Percentiles rank a stretch among this genome's conserved stretches.
Conservation (phyloP, 148 eudicot genomes). For the Agrostemma githago region DNA sequence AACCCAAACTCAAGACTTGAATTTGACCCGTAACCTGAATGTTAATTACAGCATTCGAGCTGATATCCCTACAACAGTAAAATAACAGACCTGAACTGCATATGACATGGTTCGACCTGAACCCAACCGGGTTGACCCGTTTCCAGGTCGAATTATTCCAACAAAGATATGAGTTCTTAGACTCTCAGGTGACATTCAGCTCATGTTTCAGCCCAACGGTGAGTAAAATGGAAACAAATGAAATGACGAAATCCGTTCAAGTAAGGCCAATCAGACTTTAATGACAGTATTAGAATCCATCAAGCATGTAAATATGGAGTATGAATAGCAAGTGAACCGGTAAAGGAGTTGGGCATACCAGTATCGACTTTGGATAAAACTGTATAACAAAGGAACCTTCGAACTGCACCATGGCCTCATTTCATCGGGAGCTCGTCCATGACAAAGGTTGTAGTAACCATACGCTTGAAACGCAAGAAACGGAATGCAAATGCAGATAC, state of each 20-base stretch:
- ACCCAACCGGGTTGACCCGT: too few species aligned
- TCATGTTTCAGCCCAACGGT: background rate
- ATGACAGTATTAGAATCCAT: background rate
- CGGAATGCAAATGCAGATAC: conserved; percentile 55
- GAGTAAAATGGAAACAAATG: background rate
- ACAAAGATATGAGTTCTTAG: background rate
- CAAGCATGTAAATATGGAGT: background rate
- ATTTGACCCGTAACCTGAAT: too few species aligned
- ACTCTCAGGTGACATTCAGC: background rate
- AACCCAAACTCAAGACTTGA: too few species aligned
- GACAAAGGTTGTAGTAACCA: conserved; percentile 77
- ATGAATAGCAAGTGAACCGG: background rate
- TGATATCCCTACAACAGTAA: too few species aligned
- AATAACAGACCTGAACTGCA: too few species aligned
- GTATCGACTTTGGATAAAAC: conserved; percentile 84
- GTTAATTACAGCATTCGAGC: too few species aligned
- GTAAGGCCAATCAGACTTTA: background rate
- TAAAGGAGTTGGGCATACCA: conserved; percentile 45
- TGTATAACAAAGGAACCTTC: conserved; percentile 71
- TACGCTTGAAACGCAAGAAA: conserved; percentile 81
- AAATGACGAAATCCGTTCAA: background rate
- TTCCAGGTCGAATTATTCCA: too few species aligned
- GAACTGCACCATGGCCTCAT: conserved; percentile 90
- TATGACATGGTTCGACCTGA: too few species aligned
- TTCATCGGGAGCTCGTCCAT: conserved; percentile 42